These are phyloP conservation scores for Claviceps fusiformis DNA, from an alignment of 2,329 filamentous ascomycete species.

Conservation along the genomic window DNA sequence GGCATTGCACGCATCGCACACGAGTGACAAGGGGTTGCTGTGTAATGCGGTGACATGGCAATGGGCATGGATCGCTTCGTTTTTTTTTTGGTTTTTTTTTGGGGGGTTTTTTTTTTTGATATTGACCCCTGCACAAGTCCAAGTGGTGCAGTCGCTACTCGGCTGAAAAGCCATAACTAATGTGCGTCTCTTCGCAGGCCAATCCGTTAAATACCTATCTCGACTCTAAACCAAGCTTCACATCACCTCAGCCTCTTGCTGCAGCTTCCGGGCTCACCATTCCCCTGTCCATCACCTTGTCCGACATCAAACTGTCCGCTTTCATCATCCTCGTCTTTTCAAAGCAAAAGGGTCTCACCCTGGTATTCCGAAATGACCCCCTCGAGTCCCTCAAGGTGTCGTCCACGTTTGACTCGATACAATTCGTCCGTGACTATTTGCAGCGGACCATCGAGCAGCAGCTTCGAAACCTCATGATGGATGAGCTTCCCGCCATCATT, in stretches of 20 bases:
- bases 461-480: constrained; percentile 88
- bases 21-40: background rate
- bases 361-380: constrained; percentile 96
- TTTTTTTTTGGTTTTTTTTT: too few species aligned
- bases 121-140: background rate
- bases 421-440: constrained; percentile 92
- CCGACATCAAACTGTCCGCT: constrained; percentile 87
- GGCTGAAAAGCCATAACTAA: constrained; percentile 1
- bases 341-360: constrained; percentile 87
- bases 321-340: constrained; percentile 98
- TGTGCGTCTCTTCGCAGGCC: constrained; percentile 38
- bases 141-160: background rate
- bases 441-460: constrained; percentile 94
- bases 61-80: too few species aligned
- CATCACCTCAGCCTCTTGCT: constrained; percentile 81
- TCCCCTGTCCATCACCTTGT: constrained; percentile 91
- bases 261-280: constrained; percentile 89
- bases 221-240: constrained; percentile 79
- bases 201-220: constrained; percentile 96
- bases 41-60: constrained; percentile 3
- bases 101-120: too few species aligned
- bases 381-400: constrained; percentile 96
- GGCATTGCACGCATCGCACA: too few species aligned
- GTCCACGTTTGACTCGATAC: constrained; percentile 97
- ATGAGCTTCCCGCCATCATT: constrained; percentile 91